phyloP scores from a whole-genome alignment of 345 rosid genomes.

The Theobroma cacao region DNA sequence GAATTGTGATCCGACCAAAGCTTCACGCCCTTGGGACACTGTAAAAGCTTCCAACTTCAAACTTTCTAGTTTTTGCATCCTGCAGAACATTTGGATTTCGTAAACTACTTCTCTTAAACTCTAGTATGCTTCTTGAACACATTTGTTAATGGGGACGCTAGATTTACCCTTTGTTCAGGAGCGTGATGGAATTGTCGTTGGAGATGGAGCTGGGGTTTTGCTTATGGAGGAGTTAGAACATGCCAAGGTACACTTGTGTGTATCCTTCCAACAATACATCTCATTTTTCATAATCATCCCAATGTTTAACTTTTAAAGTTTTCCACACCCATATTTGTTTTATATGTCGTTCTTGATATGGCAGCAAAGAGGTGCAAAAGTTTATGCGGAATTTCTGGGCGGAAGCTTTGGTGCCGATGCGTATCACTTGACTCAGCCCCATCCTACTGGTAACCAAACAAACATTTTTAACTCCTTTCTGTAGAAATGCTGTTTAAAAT shows the following conservation, averaged over 20 bases:
- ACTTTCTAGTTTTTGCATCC: neutral
- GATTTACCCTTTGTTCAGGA: neutral
- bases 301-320: no score
- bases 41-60: neutral
- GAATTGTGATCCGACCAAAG: neutral
- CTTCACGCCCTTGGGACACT: neutral
- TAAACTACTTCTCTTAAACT: neutral
- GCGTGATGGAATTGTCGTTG: neutral
- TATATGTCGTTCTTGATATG: neutral
- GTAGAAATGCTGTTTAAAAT: no score
- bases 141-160: neutral
- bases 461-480: neutral
- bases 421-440: constrained; percentile 92
- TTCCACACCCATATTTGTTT: neutral
- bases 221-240: constrained; percentile 92
- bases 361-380: constrained; percentile 82
- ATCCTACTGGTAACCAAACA: constrained; percentile 63
- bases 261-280: neutral
- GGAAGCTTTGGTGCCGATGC: constrained; percentile 94
- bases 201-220: constrained; percentile 45
- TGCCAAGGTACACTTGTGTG: constrained; percentile 67
- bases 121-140: constrained; percentile 3
- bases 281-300: neutral
- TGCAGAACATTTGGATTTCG: neutral
- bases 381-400: constrained; percentile 90